Base-by-base conservation (phyloP, 2,329 filamentous ascomycete species). In the Byssochlamys sp. region DNA sequence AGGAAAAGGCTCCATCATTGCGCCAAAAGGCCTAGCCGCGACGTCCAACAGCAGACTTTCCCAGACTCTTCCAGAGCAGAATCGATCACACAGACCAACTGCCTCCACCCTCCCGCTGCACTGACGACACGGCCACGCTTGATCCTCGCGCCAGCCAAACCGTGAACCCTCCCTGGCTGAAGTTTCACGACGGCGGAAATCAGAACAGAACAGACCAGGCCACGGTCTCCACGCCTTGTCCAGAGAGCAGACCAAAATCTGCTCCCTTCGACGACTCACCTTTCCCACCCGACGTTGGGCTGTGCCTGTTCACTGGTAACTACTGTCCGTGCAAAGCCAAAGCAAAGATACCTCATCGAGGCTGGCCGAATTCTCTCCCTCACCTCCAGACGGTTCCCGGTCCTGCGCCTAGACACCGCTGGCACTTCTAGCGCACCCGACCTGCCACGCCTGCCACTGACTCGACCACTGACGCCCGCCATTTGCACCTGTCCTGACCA, bases 401-500 rank as follows among this genome's bases (percentile, higher is more conserved):
- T 51, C 49, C 49, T 51, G 49, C 26, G 49, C 6, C 58, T 60
- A 35, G 53, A 54, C 52, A 53, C 29, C 24, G 29, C 35, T 39
- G 53, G 35, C 53, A 26, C 29, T 54, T 54, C 53, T 54, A 26
- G 35, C 53, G 53, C 53, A 25, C 31, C 35, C 49, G 29, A 24
- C 53, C 53, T 26, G 29, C 53, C 53, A 54, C 53, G 31, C 14
- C 53, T 35, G 7, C 26, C 28, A 28, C 52, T 45, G 39, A 35
- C 53, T 54, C 49, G 29, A 35, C 53, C 53, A 39, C n/a, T 33
- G 28, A 54, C 53, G 31, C 14, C 53, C 28, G 11, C 26, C 31
- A 28, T 29, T 45, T 45, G 39, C 49, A 28, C 25, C 19, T 19
- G 49, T 26, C 49, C 49, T 51, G 49, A 12, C 62, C 65, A 65